Evolutionary conservation across 768 basidiomycete species (phyloP), one percentile per base, ranked within the genome.

Genomic region (Tylopilus rubrobrunneus): DNA sequence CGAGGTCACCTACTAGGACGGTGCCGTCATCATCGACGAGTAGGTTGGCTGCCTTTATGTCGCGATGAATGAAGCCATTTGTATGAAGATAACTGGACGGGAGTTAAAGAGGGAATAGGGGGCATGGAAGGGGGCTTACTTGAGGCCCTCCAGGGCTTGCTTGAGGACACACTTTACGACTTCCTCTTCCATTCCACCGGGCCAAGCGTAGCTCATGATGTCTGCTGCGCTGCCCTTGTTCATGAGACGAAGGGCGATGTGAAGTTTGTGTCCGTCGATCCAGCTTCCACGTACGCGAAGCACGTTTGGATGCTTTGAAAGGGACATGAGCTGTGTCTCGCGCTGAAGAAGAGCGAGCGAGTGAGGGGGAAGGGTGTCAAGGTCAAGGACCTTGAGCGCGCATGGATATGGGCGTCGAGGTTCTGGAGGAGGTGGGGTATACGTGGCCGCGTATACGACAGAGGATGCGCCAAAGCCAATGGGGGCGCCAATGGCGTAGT

Each of bases 401-500:
- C 88, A 89, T 17, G 86, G 78, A 33, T 79, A 75, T 5, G 76
- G 74, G 44, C 49, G 71, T 36, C 56, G 69, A 21, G 60, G 68
- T 52, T 66, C 70, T 31, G 58, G 64, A 51, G 53, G 73, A 61
- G 79, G 55, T 5, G 78, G 75, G 7, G 74, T 78, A 67, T 84
- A 94, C 2, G 74, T 70, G 0, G 94, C 94, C 14, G 84, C 71
- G 64, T 95, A 92, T 7, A 98, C 95, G 51, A 87, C 88, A 0
- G 95, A 96, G 4, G 92, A 93, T 3, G 95, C 88, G 19, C 95
- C 95, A 62, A 89, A 94, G 1, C 94, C 93, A 48, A 95, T 92
- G 19, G 90, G 81, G 8, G 78, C 70, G 15, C 89, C 89, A 36
- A 89, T 77, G 19, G 78, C 79, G 63, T 94, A 94, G 74, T 95